Conservation (phyloP, 495 filamentous ascomycete species). For the Penicillium desertorum region DNA sequence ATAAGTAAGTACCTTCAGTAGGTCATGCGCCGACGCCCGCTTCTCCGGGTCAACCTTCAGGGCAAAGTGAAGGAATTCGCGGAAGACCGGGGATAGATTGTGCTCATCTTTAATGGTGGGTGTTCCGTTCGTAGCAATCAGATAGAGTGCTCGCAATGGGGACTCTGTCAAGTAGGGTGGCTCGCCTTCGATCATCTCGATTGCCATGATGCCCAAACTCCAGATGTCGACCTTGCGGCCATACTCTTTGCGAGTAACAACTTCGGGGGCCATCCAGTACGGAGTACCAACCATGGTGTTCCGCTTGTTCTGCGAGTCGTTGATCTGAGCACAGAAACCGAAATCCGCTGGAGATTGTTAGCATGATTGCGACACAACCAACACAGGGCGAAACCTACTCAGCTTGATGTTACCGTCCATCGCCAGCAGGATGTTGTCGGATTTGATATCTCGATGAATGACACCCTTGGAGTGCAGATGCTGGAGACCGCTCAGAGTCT, state of each 20-base stretch:
- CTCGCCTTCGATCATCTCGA: conserved; percentile 99
- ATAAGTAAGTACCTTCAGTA: conserved; percentile 69
- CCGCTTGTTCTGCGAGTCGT: conserved; percentile 92
- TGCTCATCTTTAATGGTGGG: conserved; percentile 93
- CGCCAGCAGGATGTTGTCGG: conserved; percentile 94
- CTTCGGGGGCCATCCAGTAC: conserved; percentile 99
- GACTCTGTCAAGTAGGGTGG: conserved; percentile 96
- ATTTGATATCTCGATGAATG: conserved; percentile 98
- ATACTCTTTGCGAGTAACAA: conserved; percentile 96
- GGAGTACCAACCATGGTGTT: conserved; percentile 99
- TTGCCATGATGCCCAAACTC: conserved; percentile 99
- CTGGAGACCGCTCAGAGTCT: conserved; percentile 87
- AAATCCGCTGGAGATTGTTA: conserved; percentile 76
- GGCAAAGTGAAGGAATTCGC: conserved; percentile 85
- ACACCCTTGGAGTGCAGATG: conserved; percentile 97
- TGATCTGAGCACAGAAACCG: conserved; percentile 98
- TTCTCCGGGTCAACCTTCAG: conserved; percentile 96
- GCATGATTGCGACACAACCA: conserved; percentile 12
- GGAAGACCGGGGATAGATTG: conserved; percentile 73
- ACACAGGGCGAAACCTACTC: conserved; percentile 59
- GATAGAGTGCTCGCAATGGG: conserved; percentile 85
- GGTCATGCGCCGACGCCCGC: conserved; percentile 88
- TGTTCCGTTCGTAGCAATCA: conserved; percentile 97
- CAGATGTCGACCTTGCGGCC: conserved; percentile 98
- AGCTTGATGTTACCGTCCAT: conserved; percentile 96